Evolutionary conservation across 2,329 filamentous ascomycete species (phyloP), one percentile per base, ranked within the genome.

Genomic region (Mycosphaerella arachidis): DNA sequence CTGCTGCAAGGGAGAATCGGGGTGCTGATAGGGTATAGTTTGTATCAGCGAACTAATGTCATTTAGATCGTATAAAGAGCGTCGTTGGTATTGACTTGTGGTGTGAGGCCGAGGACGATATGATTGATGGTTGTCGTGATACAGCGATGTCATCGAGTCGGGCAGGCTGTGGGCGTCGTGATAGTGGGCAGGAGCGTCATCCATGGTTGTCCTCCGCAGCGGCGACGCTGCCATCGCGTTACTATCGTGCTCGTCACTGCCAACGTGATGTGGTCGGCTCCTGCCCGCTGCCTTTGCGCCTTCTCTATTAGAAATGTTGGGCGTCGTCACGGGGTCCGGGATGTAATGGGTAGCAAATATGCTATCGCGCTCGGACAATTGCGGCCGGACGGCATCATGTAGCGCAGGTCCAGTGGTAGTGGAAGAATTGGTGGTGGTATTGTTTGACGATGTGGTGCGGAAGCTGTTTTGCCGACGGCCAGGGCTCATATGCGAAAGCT

Each of bases 331-430:
- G 64, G 80, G 78, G 68, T 75, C 81, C 63, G 81, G 80, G 56
- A 80, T 78, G 71, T 86, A 86, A 65, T 84, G 83, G 35, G 84
- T 86, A 55, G 84, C 83, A 68, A 86, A 86, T 70, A 86, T 86
- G 72, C 81, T 84, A 71, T 86, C 84, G 67, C 84, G 76, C 72
- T 86, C 84, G 29, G 82, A 84, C 63, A 86, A 75, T 73, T 83
- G 83, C 52, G 83, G 82, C 31, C 69, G 71, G 62, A 76, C 73
- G 50, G 64, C 71, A 73, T 73, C 60, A 45, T 70, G 68, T 30
- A 67, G 27, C 8, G 62, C 29, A 30, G 55, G 54, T 27, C 45
- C 48, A 35, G 60, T 24, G 37, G 35, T 20, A 31, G n/a, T 20
- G 16, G 51, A 37, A 52, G 50, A 13, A 24, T 37, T 24, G 20